Conservation (phyloP, 2,329 filamentous ascomycete species). For the Calonectria multiphialidica region DNA sequence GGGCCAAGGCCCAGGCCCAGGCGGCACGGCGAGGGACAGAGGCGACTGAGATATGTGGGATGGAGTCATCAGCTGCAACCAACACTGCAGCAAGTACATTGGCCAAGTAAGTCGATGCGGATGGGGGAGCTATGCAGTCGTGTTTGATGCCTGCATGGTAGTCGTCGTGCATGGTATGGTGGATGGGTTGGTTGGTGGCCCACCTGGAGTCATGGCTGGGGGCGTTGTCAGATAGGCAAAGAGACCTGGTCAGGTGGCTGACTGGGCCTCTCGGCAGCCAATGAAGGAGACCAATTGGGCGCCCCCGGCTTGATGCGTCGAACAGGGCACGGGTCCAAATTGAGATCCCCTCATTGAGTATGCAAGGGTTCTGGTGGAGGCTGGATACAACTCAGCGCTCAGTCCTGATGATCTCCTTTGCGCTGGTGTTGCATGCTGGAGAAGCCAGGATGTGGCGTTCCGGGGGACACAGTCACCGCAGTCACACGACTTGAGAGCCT, state of each 20-base stretch:
- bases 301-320: constrained; percentile 15
- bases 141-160: background rate
- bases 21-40: background rate
- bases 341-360: constrained; percentile 7
- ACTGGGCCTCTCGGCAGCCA: constrained; percentile 15
- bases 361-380: constrained; percentile 12
- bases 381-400: constrained; percentile 1
- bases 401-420: constrained; percentile 1
- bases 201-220: constrained; percentile 1
- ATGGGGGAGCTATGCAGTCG: background rate
- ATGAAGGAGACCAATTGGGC: constrained; percentile 21
- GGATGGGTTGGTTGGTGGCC: constrained; percentile 9
- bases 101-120: background rate
- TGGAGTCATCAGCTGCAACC: constrained; percentile 2
- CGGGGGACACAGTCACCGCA: background rate
- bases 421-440: background rate
- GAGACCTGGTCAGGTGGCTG: constrained; percentile 10
- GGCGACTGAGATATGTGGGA: background rate
- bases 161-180: background rate
- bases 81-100: background rate
- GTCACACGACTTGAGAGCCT: constrained; percentile 13
- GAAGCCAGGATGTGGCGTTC: constrained; percentile 12
- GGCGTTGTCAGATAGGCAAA: background rate
- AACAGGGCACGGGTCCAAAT: constrained; percentile 4
- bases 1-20: background rate